phyloP scores from a whole-genome alignment of 1,284 basidiomycete species.

The Gomphus bonarii region DNA sequence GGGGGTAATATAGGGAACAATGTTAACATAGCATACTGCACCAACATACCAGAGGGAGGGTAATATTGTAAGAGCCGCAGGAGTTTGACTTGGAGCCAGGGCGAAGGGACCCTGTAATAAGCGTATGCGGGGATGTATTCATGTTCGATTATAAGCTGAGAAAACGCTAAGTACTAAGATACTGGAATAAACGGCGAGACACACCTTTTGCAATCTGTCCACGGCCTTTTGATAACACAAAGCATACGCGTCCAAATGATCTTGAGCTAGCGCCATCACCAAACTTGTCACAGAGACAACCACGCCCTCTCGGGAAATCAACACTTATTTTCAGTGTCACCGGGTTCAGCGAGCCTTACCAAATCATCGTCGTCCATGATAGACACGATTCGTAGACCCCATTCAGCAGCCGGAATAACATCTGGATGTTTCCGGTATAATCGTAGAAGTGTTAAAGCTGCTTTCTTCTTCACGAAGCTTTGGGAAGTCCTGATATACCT shows the following conservation, averaged over 20 bases:
- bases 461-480: constrained; percentile 97
- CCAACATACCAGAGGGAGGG: constrained; percentile 70
- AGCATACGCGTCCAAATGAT: constrained; percentile 81
- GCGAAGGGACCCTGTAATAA: constrained; percentile 96
- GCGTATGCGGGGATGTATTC: constrained; percentile 86
- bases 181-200: constrained; percentile 19
- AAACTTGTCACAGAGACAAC: constrained; percentile 89
- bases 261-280: constrained; percentile 92
- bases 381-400: constrained; percentile 90
- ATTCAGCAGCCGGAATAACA: constrained; percentile 87
- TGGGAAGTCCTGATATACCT: constrained; percentile 72
- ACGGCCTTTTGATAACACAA: constrained; percentile 94
- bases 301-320: constrained; percentile 56
- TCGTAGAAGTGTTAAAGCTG: constrained; percentile 86
- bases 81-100: constrained; percentile 97
- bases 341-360: constrained; percentile 28
- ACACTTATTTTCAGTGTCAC: not conserved
- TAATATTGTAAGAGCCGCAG: constrained; percentile 93
- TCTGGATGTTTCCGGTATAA: constrained; percentile 95
- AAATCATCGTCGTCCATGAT: constrained; percentile 92
- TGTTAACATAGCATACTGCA: not conserved
- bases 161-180: constrained; percentile 13
- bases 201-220: constrained; percentile 75
- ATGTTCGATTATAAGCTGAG: constrained; percentile 80
- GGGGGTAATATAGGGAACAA: not conserved